Evolutionary conservation across 352 stramenopile genomes (phyloP).

Genomic region (Phytophthora rubi): DNA sequence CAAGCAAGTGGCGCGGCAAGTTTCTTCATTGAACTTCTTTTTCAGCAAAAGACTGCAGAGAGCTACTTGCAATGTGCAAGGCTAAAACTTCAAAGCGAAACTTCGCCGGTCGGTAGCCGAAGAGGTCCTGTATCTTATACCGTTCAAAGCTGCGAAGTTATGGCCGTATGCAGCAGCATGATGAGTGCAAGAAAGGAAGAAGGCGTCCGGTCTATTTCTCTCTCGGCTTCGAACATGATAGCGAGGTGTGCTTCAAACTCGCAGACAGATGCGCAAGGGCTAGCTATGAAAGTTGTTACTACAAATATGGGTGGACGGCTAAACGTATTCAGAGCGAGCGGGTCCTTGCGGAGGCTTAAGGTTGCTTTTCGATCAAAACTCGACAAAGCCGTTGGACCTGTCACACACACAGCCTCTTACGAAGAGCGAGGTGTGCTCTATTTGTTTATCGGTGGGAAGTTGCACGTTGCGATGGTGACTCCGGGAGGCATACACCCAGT

Average conservation of each 20-base stretch:
- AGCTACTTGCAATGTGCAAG: constrained; percentile 61
- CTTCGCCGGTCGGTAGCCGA: constrained; percentile 20
- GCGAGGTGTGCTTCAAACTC: constrained; percentile 13
- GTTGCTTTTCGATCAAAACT: constrained; percentile 37
- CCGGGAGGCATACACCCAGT: background rate
- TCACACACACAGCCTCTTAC: constrained; percentile 47
- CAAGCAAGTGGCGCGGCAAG: constrained; percentile 49
- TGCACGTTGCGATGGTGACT: constrained; percentile 41
- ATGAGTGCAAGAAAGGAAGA: constrained; percentile 45
- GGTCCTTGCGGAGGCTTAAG: constrained; percentile 44
- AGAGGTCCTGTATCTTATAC: constrained; percentile 44
- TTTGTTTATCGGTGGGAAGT: constrained; percentile 39
- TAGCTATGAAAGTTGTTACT: constrained; percentile 39
- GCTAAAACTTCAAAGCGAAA: constrained; percentile 64
- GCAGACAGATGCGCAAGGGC: constrained; percentile 3
- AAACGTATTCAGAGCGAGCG: constrained; percentile 45
- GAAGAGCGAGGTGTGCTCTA: constrained; percentile 49
- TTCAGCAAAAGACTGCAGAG: constrained; percentile 50
- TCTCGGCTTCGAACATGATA: constrained; percentile 44
- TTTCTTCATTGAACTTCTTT: constrained; percentile 72
- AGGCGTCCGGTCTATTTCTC: constrained; percentile 24
- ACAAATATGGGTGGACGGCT: constrained; percentile 50
- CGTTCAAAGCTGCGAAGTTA: constrained; percentile 66
- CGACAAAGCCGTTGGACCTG: constrained; percentile 29
- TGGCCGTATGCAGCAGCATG: constrained; percentile 51